Conservation (phyloP, 805 yeast species). For the Kodamaea jinghongensis region DNA sequence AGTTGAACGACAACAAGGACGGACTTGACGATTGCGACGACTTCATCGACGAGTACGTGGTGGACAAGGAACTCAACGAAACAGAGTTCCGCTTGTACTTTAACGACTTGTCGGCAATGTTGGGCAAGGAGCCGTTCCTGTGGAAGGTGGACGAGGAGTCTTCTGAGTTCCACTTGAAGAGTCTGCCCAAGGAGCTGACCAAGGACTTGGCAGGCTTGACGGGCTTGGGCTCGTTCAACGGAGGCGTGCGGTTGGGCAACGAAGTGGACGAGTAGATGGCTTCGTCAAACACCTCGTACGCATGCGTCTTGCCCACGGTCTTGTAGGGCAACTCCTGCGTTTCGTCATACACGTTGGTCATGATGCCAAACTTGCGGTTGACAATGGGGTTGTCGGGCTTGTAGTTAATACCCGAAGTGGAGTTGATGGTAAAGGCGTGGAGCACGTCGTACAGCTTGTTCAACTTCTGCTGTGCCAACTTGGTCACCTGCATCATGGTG, state of each 20-base stretch:
- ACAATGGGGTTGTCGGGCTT: constrained; percentile 40
- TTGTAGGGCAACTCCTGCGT: constrained; percentile 15
- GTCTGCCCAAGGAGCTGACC: constrained; percentile 32
- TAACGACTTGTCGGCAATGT: constrained; percentile 7
- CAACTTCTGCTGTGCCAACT: constrained; percentile 30
- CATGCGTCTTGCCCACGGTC: constrained; percentile 46
- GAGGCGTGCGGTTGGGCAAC: constrained; percentile 13
- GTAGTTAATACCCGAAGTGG: constrained; percentile 10
- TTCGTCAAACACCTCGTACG: constrained; percentile 66
- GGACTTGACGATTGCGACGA: constrained; percentile 37
- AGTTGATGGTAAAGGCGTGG: constrained; percentile 24
- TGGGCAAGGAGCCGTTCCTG: constrained; percentile 8
- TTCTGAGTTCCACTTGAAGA: constrained; percentile 34
- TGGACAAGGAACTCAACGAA: constrained; percentile 37
- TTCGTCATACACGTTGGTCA: constrained; percentile 19
- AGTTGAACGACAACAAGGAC: constrained; percentile 34
- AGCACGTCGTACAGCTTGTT: constrained; percentile 23
- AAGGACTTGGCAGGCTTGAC: constrained; percentile 17
- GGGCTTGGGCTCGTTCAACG: constrained; percentile 5
- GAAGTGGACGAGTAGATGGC: constrained; percentile 47
- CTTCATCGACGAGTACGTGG: constrained; percentile 26
- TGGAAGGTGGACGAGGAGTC: constrained; percentile 7
- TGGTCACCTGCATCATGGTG: constrained; percentile 27
- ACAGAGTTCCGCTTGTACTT: constrained; percentile 25
- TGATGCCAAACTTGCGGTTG: constrained; percentile 49